These are phyloP conservation scores for Anastatica hierochuntica DNA, from an alignment of 345 rosid genomes.

Conservation along the genomic window DNA sequence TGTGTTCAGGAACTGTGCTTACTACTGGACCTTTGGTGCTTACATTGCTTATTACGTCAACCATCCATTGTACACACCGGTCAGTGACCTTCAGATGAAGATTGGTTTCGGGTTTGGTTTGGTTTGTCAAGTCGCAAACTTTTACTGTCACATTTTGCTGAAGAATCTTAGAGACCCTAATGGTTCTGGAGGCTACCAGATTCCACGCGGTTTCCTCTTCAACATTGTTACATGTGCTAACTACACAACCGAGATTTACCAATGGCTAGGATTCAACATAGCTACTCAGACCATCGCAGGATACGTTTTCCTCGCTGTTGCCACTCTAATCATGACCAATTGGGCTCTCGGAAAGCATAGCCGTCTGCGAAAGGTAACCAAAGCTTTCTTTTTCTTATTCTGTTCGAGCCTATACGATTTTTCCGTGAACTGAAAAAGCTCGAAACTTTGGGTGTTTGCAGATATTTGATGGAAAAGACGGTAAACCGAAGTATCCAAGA, in stretches of 20 bases:
- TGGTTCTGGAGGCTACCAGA: conserved; percentile 83
- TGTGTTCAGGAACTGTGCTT: conserved; percentile 90
- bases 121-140: conserved; percentile 70
- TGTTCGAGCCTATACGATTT: neutral
- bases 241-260: conserved; percentile 93
- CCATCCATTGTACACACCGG: conserved; percentile 92
- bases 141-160: conserved; percentile 82
- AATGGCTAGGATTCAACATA: conserved; percentile 94
- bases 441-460: conserved; percentile 21
- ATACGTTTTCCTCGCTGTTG: conserved; percentile 72
- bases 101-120: conserved; percentile 85
- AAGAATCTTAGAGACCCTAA: conserved; percentile 63
- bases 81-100: conserved; percentile 82
- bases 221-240: conserved; percentile 93
- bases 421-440: neutral
- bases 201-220: conserved; percentile 86
- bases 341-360: conserved; percentile 98
- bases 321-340: conserved; percentile 77
- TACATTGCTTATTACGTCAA: conserved; percentile 87
- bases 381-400: neutral
- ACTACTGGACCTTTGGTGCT: conserved; percentile 86
- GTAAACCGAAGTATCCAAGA: conserved; percentile 79
- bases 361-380: conserved; percentile 72
- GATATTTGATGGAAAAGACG: conserved; percentile 94
- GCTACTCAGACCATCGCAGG: conserved; percentile 95